Evolutionary conservation across 208 protist genomes (phyloP), one percentile per base, ranked within the genome.

Genomic region (Leishmania tarentolae): DNA sequence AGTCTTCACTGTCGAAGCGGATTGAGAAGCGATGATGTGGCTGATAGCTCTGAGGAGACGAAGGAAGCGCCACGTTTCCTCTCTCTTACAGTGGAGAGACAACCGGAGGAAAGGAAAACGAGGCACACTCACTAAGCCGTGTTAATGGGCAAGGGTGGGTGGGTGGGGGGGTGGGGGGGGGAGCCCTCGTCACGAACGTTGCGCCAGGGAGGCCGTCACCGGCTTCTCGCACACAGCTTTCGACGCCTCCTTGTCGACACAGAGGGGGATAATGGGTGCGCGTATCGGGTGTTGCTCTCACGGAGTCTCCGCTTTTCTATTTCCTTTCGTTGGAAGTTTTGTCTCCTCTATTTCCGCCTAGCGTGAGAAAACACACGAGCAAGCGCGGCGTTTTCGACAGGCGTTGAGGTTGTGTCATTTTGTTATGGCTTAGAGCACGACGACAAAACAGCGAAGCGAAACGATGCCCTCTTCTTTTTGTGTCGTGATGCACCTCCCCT

Each of bases 1-100:
- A 68, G 61, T 7, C 37, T 81, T 88, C 44, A 52, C 71, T 15
- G 75, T 80, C 6, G 9, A n/a, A 56, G 77, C 78, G 42, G 71
- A 84, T 2, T 75, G 69, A 46, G 76, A 76, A 7, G 82, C 78
- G 31, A 75, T 57, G 44, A 28, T n/a, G 0, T 59, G n/a, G 71
- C 19, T 44, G 44, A 52, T 13, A n/a, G 11, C 57, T 28, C 37
- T 37, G 24, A 31, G 9, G 24, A 46, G 59, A 24, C 28, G 42
- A 11, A 5, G 24, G 17, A 24, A 24, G 24, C 9, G 9, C 37
- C 17, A 1, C 37, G 37, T 11, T 2, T 31, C 37, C 24, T 28
- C 40, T 44, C 7, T 35, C 31, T 11, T 37, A 31, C 42, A 53
- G 44, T 0, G 15, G 24, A 35, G 13, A 31, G 40, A 11, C 28